These are phyloP conservation scores for Fusarium mundagurra DNA, from an alignment of 2,329 filamentous ascomycete genomes.

Conservation along the genomic window DNA sequence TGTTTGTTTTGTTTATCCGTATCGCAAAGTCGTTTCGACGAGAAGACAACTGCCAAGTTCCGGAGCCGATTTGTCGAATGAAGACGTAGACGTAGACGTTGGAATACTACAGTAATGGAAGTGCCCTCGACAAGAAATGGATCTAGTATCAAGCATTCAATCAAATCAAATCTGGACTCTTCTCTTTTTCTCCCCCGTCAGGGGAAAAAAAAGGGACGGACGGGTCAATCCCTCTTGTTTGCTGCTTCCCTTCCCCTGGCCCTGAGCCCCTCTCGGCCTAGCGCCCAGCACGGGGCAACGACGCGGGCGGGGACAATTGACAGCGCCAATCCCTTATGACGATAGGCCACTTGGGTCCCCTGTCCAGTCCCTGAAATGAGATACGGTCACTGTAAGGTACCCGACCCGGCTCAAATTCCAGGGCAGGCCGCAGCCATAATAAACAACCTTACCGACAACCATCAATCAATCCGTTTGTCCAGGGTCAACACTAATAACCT, in stretches of 20 bases:
- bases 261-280: slow-evolving; percentile 31
- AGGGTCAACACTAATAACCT: neutral
- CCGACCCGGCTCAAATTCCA: slow-evolving; percentile 29
- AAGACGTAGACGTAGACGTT: neutral
- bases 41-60: neutral
- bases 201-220: slow-evolving; percentile 34
- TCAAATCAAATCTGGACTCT: neutral
- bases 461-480: neutral
- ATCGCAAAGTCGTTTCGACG: slow-evolving; percentile 7
- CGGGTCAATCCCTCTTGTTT: slow-evolving; percentile 5
- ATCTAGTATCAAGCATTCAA: slow-evolving; percentile 10
- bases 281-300: slow-evolving; percentile 37
- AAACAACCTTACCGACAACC: neutral
- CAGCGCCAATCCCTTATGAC: slow-evolving; percentile 15
- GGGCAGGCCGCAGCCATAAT: neutral
- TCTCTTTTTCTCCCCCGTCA: slow-evolving; percentile 38
- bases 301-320: slow-evolving; percentile 18
- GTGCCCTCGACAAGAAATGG: neutral
- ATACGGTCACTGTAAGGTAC: slow-evolving; percentile 33
- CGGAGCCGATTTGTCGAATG: neutral
- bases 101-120: slow-evolving; percentile 1
- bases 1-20: slow-evolving; percentile 9
- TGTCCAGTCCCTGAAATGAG: slow-evolving; percentile 38
- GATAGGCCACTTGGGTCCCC: slow-evolving; percentile 10
- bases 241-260: slow-evolving; percentile 18